Evolutionary conservation across 495 filamentous ascomycete species (phyloP).

Genomic region (Durotheca rogersii): DNA sequence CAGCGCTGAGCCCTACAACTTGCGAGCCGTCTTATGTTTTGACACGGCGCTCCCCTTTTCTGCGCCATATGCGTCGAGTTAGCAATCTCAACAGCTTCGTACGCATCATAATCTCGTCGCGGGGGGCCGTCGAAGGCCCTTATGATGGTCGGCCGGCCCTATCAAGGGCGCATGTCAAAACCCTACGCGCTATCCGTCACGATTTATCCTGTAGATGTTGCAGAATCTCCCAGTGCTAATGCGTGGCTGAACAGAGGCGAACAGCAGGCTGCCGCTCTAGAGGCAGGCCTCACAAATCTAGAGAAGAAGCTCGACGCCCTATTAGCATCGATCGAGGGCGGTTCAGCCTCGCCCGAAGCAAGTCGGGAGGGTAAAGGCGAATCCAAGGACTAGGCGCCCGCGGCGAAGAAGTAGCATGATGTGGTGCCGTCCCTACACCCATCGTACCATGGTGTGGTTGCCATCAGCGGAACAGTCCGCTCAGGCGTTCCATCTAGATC

Average conservation of each 20-base stretch:
- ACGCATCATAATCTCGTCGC: not conserved
- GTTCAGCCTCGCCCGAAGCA: not conserved
- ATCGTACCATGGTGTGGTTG: conserved; percentile 10
- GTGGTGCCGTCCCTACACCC: conserved; percentile 2
- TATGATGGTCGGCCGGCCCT: not conserved
- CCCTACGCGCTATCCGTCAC: conserved; percentile 5
- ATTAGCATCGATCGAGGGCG: conserved; percentile 45
- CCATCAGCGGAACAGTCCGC: not conserved
- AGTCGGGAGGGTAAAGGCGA: conserved; percentile 3
- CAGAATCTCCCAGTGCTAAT: conserved; percentile 19
- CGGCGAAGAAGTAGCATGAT: conserved; percentile 16
- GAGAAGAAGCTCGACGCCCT: conserved; percentile 57
- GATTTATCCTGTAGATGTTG: not conserved
- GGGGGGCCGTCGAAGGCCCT: not conserved
- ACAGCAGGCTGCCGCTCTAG: conserved; percentile 53
- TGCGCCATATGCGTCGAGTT: conserved; percentile 4
- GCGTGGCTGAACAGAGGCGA: conserved; percentile 48
- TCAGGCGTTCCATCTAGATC: not conserved
- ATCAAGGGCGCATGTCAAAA: conserved; percentile 1
- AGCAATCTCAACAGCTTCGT: not conserved
- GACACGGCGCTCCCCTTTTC: conserved; percentile 4
- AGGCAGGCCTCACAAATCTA: conserved; percentile 51
- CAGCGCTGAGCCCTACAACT: conserved; percentile 6
- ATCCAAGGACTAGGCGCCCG: conserved; percentile 7
- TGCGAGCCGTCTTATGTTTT: not conserved